Conservation (phyloP, 163 green algal genomes). For the Prototheca stagnorum region DNA sequence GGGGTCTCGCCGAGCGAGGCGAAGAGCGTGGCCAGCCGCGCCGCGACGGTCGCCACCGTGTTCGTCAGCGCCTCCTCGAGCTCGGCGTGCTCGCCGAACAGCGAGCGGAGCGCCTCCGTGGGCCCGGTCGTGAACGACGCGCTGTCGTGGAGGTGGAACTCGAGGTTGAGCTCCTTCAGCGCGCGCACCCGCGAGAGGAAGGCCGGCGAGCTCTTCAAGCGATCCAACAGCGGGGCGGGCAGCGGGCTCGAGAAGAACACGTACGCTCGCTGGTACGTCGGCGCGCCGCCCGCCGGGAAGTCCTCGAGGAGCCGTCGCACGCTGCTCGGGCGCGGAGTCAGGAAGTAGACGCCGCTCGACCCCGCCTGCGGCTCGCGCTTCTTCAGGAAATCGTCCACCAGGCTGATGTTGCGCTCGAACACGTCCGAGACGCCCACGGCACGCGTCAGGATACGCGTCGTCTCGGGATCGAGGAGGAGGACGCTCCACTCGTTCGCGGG, state of each 20-base stretch:
- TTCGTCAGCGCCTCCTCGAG: constrained; percentile 12
- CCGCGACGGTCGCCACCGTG: constrained; percentile 40
- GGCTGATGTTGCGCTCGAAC: constrained; percentile 40
- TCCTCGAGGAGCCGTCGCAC: constrained; percentile 54
- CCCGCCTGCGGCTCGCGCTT: constrained; percentile 54
- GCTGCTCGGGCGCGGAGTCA: constrained; percentile 51
- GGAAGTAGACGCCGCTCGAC: constrained; percentile 84
- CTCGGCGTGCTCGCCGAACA: constrained; percentile 32
- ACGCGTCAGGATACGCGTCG: constrained; percentile 42
- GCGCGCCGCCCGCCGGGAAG: constrained; percentile 28
- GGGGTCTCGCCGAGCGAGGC: constrained; percentile 51
- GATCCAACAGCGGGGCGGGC: constrained; percentile 31
- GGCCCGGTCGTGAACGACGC: constrained; percentile 58
- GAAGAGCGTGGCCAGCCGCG: constrained; percentile 57
- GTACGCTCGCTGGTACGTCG: constrained; percentile 60
- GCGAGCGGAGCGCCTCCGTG: constrained; percentile 31
- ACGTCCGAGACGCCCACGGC: constrained; percentile 44
- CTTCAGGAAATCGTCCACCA: constrained; percentile 64
- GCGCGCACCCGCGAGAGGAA: constrained; percentile 31
- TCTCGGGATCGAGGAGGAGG: constrained; percentile 55
- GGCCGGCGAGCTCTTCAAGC: constrained; percentile 38
- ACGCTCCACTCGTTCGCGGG: constrained; percentile 33
- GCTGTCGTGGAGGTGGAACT: constrained; percentile 54
- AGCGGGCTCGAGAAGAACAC: constrained; percentile 77
- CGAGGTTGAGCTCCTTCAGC: constrained; percentile 74